Percentiles rank a stretch among this genome's conserved stretches.
These are phyloP conservation scores for Blumeria graminis DNA, from an alignment of 2,329 filamentous ascomycete species.

Conservation along the genomic window DNA sequence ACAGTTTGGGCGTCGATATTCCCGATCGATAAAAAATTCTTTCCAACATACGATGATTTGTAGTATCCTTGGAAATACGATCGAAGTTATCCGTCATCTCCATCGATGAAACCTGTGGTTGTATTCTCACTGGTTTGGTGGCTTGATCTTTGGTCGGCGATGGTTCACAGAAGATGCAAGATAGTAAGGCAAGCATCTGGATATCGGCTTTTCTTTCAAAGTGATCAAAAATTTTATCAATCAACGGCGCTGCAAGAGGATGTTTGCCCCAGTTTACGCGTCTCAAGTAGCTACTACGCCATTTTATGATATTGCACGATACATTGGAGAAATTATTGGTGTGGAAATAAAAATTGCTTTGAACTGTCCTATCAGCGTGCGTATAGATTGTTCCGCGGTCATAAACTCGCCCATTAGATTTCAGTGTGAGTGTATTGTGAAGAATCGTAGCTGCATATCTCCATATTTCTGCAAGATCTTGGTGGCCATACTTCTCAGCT, in stretches of 20 bases:
- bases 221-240: slow-evolving; percentile 35
- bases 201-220: slow-evolving; percentile 38
- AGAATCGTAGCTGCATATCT: slow-evolving; percentile 55
- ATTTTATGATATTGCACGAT: background rate
- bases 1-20: slow-evolving; percentile 30
- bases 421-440: slow-evolving; percentile 48
- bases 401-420: slow-evolving; percentile 31
- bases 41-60: slow-evolving; percentile 26
- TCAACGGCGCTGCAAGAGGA: slow-evolving; percentile 35
- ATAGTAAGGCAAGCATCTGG: slow-evolving; percentile 49
- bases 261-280: slow-evolving; percentile 45
- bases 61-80: slow-evolving; percentile 36
- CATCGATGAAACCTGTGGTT: slow-evolving; percentile 35
- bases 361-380: slow-evolving; percentile 23
- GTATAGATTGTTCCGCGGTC: slow-evolving; percentile 32
- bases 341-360: slow-evolving; percentile 20
- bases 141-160: slow-evolving; percentile 29
- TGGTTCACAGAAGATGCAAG: slow-evolving; percentile 41
- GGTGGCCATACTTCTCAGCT: slow-evolving; percentile 43
- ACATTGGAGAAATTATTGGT: slow-evolving; percentile 20
- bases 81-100: slow-evolving; percentile 43
- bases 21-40: slow-evolving; percentile 29
- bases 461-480: slow-evolving; percentile 65
- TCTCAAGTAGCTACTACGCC: slow-evolving; percentile 21
- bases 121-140: slow-evolving; percentile 28